Conservation (phyloP, 495 filamentous ascomycete genomes). For the Trypethelium eluteriae region DNA sequence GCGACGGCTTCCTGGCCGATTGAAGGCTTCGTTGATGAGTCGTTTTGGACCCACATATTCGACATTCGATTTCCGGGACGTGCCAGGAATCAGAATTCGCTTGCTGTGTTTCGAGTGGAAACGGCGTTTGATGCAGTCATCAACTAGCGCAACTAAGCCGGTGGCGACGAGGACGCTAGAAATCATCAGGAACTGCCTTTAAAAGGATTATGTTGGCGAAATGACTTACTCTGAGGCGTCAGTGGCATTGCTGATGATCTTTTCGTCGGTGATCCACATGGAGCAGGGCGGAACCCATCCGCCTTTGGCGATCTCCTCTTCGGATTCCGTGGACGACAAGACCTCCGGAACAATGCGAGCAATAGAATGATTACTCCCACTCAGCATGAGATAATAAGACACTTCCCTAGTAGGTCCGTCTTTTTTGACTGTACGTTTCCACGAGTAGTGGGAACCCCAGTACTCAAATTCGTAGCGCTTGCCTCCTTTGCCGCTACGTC, state of each 20-base stretch:
- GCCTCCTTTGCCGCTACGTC: constrained; percentile 46
- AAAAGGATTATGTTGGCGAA: not conserved
- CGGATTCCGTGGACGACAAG: constrained; percentile 57
- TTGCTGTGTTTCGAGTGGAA: constrained; percentile 61
- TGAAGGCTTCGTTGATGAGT: constrained; percentile 72
- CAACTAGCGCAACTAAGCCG: constrained; percentile 80
- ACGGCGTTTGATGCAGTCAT: constrained; percentile 79
- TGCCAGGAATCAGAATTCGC: constrained; percentile 49
- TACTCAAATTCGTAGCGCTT: constrained; percentile 89
- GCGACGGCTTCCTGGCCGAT: constrained; percentile 33
- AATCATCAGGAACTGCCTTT: not conserved
- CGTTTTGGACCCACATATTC: constrained; percentile 63
- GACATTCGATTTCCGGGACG: constrained; percentile 52
- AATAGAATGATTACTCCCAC: constrained; percentile 53
- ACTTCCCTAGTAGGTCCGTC: constrained; percentile 52
- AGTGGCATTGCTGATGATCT: constrained; percentile 55
- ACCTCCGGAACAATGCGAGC: constrained; percentile 83
- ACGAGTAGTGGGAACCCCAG: constrained; percentile 79
- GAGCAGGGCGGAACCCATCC: constrained; percentile 88
- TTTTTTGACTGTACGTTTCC: constrained; percentile 66
- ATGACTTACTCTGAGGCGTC: constrained; percentile 88
- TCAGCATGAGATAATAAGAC: constrained; percentile 70
- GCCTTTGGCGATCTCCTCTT: constrained; percentile 69
- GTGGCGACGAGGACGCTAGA: constrained; percentile 79
- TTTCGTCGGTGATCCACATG: constrained; percentile 75